phyloP scores from a whole-genome alignment of 345 rosid genomes.

The Lumnitzera littorea region DNA sequence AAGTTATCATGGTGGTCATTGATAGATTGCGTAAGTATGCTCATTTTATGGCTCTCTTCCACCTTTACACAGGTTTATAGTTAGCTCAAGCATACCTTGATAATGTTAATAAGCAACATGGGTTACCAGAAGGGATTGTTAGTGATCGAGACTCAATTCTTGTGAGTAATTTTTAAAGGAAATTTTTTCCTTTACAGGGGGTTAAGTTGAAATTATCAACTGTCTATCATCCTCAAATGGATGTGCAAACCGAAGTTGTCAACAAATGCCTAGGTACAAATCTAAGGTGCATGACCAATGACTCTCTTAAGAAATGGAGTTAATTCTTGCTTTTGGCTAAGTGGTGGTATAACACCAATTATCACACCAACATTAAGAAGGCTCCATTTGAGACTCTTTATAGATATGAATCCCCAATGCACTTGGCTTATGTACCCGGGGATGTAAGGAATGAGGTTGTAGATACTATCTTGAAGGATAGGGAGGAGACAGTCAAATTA shows the following conservation, averaged over 20 bases:
- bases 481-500: background rate
- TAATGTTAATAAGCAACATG: background rate
- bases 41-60: background rate
- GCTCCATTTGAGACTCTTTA: conserved; percentile 4
- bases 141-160: background rate
- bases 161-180: background rate
- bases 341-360: conserved; percentile 5
- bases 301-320: background rate
- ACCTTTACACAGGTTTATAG: background rate
- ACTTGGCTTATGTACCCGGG: background rate
- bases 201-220: too few species aligned
- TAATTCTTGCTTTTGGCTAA: background rate
- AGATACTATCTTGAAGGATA: background rate
- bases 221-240: background rate
- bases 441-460: background rate
- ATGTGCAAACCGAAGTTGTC: background rate
- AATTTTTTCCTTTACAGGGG: background rate
- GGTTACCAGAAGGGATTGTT: background rate
- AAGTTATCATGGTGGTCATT: background rate
- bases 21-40: background rate
- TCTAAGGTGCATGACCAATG: conserved; percentile 1
- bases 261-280: conserved; percentile 8
- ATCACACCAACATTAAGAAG: background rate
- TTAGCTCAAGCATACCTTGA: background rate
- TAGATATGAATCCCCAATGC: background rate